Evolutionary conservation across 2,329 filamentous ascomycete genomes (phyloP).

Genomic region (Phoma herbarum): DNA sequence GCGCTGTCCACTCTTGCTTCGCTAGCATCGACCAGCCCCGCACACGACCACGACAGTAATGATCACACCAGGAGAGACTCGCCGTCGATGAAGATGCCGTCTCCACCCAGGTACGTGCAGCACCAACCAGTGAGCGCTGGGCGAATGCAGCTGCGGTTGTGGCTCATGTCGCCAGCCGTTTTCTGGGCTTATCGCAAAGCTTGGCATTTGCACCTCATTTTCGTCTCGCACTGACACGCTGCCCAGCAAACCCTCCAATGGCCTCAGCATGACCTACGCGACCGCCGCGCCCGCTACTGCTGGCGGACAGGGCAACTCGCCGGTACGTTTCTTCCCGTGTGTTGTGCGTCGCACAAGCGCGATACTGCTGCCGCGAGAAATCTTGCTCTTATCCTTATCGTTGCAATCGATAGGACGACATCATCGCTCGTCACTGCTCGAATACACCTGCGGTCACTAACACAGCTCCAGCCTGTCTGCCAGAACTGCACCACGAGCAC

Average conservation of each 20-base stretch:
- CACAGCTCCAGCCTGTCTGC: conserved; percentile 81
- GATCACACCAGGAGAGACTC: conserved; percentile 34
- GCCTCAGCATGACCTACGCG: conserved; percentile 66
- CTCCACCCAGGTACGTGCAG: conserved; percentile 43
- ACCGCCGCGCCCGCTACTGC: conserved; percentile 72
- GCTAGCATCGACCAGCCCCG: conserved; percentile 61
- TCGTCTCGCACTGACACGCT: conserved; percentile 36
- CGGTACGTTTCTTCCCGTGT: conserved; percentile 56
- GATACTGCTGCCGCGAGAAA: conserved; percentile 25
- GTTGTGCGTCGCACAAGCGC: conserved; percentile 51
- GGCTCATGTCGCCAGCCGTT: conserved; percentile 30
- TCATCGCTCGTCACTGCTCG: conserved; percentile 8
- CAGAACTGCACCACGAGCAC: conserved; percentile 96
- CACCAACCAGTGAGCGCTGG: conserved; percentile 1
- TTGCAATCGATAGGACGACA: conserved; percentile 46
- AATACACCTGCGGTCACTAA: conserved; percentile 9
- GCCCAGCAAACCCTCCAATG: conserved; percentile 54
- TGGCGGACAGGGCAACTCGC: conserved; percentile 68
- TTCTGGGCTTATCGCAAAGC: conserved; percentile 42
- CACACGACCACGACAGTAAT: conserved; percentile 42
- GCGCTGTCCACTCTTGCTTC: conserved; percentile 68
- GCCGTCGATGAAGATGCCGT: conserved; percentile 39
- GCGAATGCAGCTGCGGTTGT: conserved; percentile 18
- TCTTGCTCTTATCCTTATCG: conserved; percentile 58
- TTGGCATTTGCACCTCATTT: conserved; percentile 46